These are phyloP conservation scores for Annulohypoxylon bovei DNA, from an alignment of 495 filamentous ascomycete genomes.

Conservation along the genomic window DNA sequence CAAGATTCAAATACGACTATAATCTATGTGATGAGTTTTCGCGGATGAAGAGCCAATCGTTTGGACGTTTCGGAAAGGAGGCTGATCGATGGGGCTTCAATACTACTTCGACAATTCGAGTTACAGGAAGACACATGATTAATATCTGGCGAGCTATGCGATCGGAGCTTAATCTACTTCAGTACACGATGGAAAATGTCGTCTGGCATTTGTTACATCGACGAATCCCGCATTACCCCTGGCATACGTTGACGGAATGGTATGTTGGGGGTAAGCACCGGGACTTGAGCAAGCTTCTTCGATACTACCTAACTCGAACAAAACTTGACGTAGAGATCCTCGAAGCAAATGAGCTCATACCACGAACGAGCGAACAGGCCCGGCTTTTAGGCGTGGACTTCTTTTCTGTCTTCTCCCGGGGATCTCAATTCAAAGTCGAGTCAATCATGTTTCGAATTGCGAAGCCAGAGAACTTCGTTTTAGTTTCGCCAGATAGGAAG, in stretches of 20 bases:
- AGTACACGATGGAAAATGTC: conserved; percentile 97
- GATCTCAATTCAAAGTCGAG: conserved; percentile 98
- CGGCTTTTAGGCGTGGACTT: conserved; percentile 94
- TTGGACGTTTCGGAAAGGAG: conserved; percentile 85
- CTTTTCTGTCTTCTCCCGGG: conserved; percentile 90
- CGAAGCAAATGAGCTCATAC: conserved; percentile 87
- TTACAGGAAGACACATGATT: conserved; percentile 94
- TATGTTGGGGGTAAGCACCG: conserved; percentile 72
- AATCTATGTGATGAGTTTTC: conserved; percentile 91
- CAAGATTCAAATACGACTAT: conserved; percentile 85
- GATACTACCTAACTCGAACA: conserved; percentile 80
- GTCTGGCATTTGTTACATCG: conserved; percentile 90
- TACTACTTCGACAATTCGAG: conserved; percentile 82
- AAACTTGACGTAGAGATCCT: conserved; percentile 90
- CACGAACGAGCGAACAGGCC: conserved; percentile 93
- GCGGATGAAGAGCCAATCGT: conserved; percentile 81
- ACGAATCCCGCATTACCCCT: conserved; percentile 90
- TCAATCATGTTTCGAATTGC: conserved; percentile 98
- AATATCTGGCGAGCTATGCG: conserved; percentile 98
- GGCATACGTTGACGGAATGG: conserved; percentile 81
- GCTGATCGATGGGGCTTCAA: conserved; percentile 92
- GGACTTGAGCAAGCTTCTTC: conserved; percentile 77
- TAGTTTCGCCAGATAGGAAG: conserved; percentile 87
- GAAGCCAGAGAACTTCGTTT: conserved; percentile 93
- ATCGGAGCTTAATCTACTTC: conserved; percentile 85